Conservation (phyloP, 108 stramenopile species). For the Fragilariopsis cylindrus region DNA sequence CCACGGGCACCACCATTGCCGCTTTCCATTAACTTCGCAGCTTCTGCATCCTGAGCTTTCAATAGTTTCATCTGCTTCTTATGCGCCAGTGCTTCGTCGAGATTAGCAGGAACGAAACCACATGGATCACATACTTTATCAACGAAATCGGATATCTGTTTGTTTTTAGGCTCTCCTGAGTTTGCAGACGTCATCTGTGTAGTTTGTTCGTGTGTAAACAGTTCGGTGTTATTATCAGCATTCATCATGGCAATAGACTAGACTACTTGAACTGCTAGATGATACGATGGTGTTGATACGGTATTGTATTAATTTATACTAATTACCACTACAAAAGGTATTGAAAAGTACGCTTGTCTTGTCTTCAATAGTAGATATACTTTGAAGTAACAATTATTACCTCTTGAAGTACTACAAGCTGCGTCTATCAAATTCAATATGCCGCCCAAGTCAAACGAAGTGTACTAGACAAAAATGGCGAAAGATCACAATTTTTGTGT, state of each 20-base stretch:
- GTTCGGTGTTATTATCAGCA: neutral
- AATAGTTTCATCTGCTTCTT: neutral
- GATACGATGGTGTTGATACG: neutral
- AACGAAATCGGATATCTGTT: neutral
- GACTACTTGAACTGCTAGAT: too few relatives aligned
- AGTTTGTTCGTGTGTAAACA: neutral
- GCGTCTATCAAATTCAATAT: too few relatives aligned
- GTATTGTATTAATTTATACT: neutral
- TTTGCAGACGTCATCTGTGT: neutral
- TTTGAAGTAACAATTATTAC: too few relatives aligned
- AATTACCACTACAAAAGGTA: neutral
- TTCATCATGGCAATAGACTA: too few relatives aligned
- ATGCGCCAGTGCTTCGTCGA: neutral
- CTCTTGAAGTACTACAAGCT: too few relatives aligned
- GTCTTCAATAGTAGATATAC: too few relatives aligned
- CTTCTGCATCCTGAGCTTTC: slow-evolving; percentile 10
- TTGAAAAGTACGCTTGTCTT: too few relatives aligned
- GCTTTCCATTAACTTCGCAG: neutral
- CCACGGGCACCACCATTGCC: neutral
- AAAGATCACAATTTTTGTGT: too few relatives aligned
- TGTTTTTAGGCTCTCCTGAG: neutral
- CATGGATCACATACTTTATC: slow-evolving; percentile 6
- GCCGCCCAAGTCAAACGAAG: too few relatives aligned
- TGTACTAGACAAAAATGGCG: too few relatives aligned
- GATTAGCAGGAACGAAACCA: slow-evolving; percentile 10